Evolutionary conservation across 495 filamentous ascomycete genomes (phyloP).

Genomic region (Evernia prunastri): DNA sequence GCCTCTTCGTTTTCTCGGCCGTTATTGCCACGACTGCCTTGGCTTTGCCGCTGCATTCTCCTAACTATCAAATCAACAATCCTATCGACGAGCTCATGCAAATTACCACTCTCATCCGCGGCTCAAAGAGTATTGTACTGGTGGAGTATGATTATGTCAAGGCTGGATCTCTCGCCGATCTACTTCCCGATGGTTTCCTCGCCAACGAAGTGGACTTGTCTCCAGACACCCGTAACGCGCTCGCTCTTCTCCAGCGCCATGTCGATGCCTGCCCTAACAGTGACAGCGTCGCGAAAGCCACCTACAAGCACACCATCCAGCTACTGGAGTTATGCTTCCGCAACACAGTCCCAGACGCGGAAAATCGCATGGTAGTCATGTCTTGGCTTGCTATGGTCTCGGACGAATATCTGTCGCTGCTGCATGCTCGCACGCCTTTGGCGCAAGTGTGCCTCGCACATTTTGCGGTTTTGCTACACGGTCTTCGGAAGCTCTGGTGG

Average conservation of each 20-base stretch:
- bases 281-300: no score
- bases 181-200: no score
- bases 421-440: background rate
- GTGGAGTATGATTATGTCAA: no score
- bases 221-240: background rate
- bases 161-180: no score
- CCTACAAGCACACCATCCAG: background rate
- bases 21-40: slow-evolving; percentile 13
- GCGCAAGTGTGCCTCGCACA: slow-evolving; percentile 7
- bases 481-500: slow-evolving; percentile 13
- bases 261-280: background rate
- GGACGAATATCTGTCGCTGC: slow-evolving; percentile 3
- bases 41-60: background rate
- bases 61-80: background rate
- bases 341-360: background rate
- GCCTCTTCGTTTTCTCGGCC: slow-evolving; percentile 15
- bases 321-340: slow-evolving; percentile 9
- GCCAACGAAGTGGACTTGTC: no score
- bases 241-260: background rate
- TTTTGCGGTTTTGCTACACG: slow-evolving; percentile 16
- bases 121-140: no score
- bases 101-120: no score
- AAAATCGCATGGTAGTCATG: slow-evolving; percentile 1
- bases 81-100: no score
- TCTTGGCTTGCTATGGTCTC: slow-evolving; percentile 12